Base-by-base conservation (phyloP, 192 early-diverging fungal genomes). In the Pilaira anomala region DNA sequence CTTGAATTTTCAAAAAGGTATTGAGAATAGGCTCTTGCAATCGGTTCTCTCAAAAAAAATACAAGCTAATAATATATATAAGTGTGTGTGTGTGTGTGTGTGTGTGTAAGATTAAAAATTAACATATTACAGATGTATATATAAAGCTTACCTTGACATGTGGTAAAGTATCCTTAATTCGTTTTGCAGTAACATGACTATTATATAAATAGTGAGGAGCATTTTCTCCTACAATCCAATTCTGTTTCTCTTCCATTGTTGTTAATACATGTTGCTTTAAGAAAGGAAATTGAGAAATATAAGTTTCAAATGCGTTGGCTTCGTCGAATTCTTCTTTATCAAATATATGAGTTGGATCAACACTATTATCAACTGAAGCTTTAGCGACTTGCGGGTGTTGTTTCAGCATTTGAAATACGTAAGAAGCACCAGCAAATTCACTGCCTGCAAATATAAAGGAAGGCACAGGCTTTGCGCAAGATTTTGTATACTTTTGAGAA, bases 361-460 rank as follows among this genome's bases (percentile, higher is more conserved):
- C 14, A 21, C 70, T 68, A 39, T 68, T 62, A 46, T 79, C 67
- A 1, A 75, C 65, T 24, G 70, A 62, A 21, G 78, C 73, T 36
- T 36, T 36, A 50, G 70, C 67, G 2, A 80, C 68, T 48, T 80
- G 79, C 0, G 79, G 79, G 52, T 80, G 79, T 1, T 72, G 71
- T n/a, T 60, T 62, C 41, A 80, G 63, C 18, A 70, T 63, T 41
- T 78, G 71, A 54, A 78, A 80, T 16, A 80, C 66, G 26, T 73
- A 77, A 7, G 67, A 39, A 29, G 71, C 65, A 2, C 71, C 79
- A 25, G 73, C 69, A 14, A 78, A 58, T 45, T 80, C 79, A 18
- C 76, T 77, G 39, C 79, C 79, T 46, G 79, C 79, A 78, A 80
- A 74, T 56, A 80, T 80, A 52, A 80, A 80, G 42, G 76, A 76